phyloP scores from a whole-genome alignment of 495 filamentous ascomycete species.

The Hypomontagnella submonticulosa region DNA sequence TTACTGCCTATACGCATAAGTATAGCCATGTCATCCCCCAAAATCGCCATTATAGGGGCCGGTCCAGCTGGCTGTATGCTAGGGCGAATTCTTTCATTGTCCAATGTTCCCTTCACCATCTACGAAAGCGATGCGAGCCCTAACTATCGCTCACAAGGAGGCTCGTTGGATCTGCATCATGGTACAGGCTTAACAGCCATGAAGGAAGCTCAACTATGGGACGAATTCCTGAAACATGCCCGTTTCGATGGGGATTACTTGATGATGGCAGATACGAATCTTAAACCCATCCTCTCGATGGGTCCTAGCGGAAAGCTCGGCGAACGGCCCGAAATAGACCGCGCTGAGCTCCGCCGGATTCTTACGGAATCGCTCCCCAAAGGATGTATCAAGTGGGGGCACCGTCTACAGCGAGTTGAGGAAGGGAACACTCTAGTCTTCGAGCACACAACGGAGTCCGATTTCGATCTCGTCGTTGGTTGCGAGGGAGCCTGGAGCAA shows the following conservation, averaged over 20 bases:
- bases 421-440: constrained; percentile 43
- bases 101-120: constrained; percentile 55
- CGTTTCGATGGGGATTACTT: constrained; percentile 62
- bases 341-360: constrained; percentile 51
- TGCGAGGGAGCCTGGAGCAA: constrained; percentile 61
- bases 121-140: constrained; percentile 62
- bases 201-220: constrained; percentile 60
- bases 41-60: constrained; percentile 68
- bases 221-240: constrained; percentile 56
- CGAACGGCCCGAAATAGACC: constrained; percentile 59
- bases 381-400: constrained; percentile 60
- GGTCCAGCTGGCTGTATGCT: constrained; percentile 67
- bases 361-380: constrained; percentile 53
- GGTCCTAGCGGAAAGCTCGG: constrained; percentile 34
- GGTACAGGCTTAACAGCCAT: constrained; percentile 63
- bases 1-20: neutral
- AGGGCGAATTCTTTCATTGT: constrained; percentile 62
- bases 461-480: constrained; percentile 58
- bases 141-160: constrained; percentile 58
- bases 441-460: constrained; percentile 31
- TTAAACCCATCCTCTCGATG: constrained; percentile 37
- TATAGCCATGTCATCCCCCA: constrained; percentile 40
- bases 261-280: constrained; percentile 52
- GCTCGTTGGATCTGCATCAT: constrained; percentile 66
- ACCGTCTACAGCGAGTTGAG: constrained; percentile 52